Conservation (phyloP, 352 stramenopile genomes). For the Phytophthora citrophthora region DNA sequence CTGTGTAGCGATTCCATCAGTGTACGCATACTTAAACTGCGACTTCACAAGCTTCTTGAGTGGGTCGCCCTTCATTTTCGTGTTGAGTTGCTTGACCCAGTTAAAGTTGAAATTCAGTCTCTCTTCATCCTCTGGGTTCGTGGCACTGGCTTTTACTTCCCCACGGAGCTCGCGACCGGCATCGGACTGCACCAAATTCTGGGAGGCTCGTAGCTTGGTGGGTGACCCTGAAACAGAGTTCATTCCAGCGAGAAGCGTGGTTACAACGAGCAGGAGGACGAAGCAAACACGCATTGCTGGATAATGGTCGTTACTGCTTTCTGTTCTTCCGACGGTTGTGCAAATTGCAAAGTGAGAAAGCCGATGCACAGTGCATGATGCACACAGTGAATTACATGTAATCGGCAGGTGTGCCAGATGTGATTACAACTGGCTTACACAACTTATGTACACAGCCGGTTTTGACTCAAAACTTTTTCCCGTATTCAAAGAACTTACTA, state of each 20-base stretch:
- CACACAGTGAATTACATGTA: no score
- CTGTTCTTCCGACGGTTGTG: not conserved
- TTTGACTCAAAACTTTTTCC: no score
- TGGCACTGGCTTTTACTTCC: not conserved
- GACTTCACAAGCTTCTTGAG: not conserved
- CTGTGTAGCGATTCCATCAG: not conserved
- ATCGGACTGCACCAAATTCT: not conserved
- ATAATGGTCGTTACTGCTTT: not conserved
- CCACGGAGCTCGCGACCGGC: not conserved
- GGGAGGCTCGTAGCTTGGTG: not conserved
- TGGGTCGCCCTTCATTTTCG: not conserved
- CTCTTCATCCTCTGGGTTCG: not conserved
- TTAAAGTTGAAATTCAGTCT: not conserved
- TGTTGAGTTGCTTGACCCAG: not conserved
- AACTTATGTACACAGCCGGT: no score
- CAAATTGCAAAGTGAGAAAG: not conserved
- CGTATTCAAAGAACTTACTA: no score
- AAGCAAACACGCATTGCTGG: not conserved
- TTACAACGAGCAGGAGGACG: not conserved
- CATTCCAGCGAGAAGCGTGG: not conserved
- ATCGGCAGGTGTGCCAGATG: no score
- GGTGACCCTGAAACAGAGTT: not conserved
- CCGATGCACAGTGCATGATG: no score
- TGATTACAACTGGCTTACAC: no score
- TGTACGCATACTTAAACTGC: not conserved